Evolutionary conservation across 179 eudicot species (phyloP), one percentile per base, ranked within the genome.

Genomic region (Patellifolia procumbens): DNA sequence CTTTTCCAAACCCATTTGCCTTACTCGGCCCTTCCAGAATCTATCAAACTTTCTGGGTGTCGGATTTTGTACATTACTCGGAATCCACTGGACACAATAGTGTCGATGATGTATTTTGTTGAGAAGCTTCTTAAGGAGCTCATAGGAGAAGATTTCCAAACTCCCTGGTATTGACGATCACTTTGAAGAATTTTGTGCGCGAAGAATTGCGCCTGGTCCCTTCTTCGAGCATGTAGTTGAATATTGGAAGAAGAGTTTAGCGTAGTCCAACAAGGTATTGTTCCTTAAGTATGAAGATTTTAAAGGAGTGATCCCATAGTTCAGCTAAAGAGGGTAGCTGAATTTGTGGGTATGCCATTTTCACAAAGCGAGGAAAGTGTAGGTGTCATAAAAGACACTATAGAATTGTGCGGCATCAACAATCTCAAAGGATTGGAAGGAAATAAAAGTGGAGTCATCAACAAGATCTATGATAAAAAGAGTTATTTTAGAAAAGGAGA

Each of bases 271-370:
- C 32, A 67, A 65, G 17, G 29, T 65, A 48, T 65, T 65, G 28
- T 65, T 65, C 29, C 26, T 65, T 0, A 20, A 65, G 71, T 67
- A 67, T 3, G 71, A 67, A 29, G 71, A 67, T n/a, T 26, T 24
- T 67, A 13, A 67, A 67, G 34, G 71, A 43, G 20, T n/a, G 52
- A 67, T 15, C 51, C 52, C 0, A 26, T 17, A 43, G 2, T 67
- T 12, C 8, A 67, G 8, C 29, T 67, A 24, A 67, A 67, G 49
- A 24, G 37, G 7, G 31, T 67, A 10, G 71, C 71, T 10, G 71
- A 67, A 11, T 67, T 67, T 43, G 71, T 67, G 1, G 71, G 71
- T 22, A 45, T 67, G 71, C 53, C 71, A 24, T 67, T 67, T 67
- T 67, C 71, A 39, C 9, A 31, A 3, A 4, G n/a, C 1, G 71